A percentile compares a stretch with the other conserved stretches of the same genome.
These are phyloP conservation scores for Saksenaea vasiformis DNA, from an alignment of 371 early-diverging fungal species.

Conservation along the genomic window DNA sequence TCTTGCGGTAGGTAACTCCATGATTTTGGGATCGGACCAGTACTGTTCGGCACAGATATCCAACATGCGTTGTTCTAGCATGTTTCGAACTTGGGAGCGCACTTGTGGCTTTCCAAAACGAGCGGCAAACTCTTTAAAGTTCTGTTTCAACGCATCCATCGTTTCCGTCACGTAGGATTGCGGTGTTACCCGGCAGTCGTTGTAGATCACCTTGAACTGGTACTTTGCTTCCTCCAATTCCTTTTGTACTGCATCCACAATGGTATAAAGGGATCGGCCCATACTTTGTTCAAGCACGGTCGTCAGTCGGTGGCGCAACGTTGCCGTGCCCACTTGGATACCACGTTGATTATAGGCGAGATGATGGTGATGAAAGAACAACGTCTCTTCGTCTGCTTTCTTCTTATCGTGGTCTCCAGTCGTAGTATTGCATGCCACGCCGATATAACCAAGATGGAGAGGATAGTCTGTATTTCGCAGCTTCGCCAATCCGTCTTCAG, in stretches of 20 bases:
- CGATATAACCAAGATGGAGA: slow-evolving; percentile 95
- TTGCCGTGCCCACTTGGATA: slow-evolving; percentile 82
- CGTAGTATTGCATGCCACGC: slow-evolving; percentile 91
- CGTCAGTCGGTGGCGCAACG: slow-evolving; percentile 82
- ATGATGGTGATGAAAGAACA: slow-evolving; percentile 53
- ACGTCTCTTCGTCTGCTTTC: slow-evolving; percentile 69
- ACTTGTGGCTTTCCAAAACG: slow-evolving; percentile 92
- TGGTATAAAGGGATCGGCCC: slow-evolving; percentile 78
- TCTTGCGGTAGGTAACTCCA: slow-evolving; percentile 61
- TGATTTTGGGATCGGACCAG: slow-evolving; percentile 82
- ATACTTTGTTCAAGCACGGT: slow-evolving; percentile 90
- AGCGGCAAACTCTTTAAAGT: slow-evolving; percentile 87
- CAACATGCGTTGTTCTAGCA: slow-evolving; percentile 87
- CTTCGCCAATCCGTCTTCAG: slow-evolving; percentile 67
- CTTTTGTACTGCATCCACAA: slow-evolving; percentile 87
- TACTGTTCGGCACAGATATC: slow-evolving; percentile 92
- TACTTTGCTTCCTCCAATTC: slow-evolving; percentile 95
- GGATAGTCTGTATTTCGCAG: slow-evolving; percentile 92
- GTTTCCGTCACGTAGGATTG: slow-evolving; percentile 95
- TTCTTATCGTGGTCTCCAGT: slow-evolving; percentile 50
- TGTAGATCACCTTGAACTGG: slow-evolving; percentile 91
- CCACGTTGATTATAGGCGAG: slow-evolving; percentile 65
- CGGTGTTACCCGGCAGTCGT: slow-evolving; percentile 89
- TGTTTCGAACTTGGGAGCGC: slow-evolving; percentile 80
- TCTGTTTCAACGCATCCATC: slow-evolving; percentile 89